A percentile compares a stretch with the other conserved stretches of the same genome.
Evolutionary conservation across 805 yeast species (phyloP).

Genomic region (Teunomyces pallodes): DNA sequence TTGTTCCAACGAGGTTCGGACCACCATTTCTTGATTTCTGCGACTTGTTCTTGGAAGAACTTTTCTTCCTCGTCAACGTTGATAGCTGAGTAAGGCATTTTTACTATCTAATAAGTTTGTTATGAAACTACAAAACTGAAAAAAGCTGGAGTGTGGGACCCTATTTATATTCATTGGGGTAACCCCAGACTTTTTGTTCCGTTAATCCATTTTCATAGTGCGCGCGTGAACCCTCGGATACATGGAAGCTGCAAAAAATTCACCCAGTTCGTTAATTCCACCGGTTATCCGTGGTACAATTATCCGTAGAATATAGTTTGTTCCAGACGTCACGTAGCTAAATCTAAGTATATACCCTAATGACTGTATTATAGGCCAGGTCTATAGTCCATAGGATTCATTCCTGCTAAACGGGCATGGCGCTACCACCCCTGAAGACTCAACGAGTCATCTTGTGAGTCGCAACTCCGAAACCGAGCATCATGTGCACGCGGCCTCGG

Average conservation of each 20-base stretch:
- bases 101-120: neutral
- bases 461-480: constrained; percentile 1
- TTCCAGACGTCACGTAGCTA: neutral
- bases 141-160: neutral
- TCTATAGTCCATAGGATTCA: too few relatives aligned
- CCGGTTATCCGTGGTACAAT: neutral
- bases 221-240: constrained; percentile 5
- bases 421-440: neutral
- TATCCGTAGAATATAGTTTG: neutral
- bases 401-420: too few relatives aligned
- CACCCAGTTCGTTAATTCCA: neutral
- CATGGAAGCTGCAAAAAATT: neutral
- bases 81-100: constrained; percentile 57
- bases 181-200: constrained; percentile 8
- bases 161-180: constrained; percentile 3
- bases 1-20: constrained; percentile 84
- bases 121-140: neutral
- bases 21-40: constrained; percentile 88
- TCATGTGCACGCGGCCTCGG: constrained; percentile 3
- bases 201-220: constrained; percentile 6
- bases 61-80: constrained; percentile 61
- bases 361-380: too few relatives aligned
- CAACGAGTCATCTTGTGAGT: neutral
- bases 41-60: constrained; percentile 64
- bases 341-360: neutral